phyloP scores from a whole-genome alignment of 1,139 yeast species.

The Nakaseomyces kungkrabaensis region DNA sequence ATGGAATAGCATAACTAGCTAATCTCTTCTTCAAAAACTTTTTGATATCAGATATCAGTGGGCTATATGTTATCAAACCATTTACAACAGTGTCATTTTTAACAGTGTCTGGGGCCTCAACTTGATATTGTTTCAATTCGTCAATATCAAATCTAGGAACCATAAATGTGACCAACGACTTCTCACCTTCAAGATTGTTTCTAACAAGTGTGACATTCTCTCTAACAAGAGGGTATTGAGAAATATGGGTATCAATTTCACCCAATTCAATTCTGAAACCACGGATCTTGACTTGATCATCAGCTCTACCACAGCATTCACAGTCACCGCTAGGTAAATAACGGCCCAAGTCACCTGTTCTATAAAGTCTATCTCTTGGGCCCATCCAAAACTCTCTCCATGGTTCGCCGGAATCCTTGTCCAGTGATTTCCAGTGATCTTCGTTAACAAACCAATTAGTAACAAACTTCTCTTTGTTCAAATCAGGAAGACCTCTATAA shows the following conservation, averaged over 20 bases:
- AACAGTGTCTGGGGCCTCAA: slow-evolving; percentile 32
- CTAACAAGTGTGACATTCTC: slow-evolving; percentile 91
- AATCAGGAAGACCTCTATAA: slow-evolving; percentile 80
- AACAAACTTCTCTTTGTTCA: slow-evolving; percentile 79
- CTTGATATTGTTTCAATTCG: slow-evolving; percentile 21
- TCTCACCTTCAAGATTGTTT: slow-evolving; percentile 87
- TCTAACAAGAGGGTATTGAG: slow-evolving; percentile 84
- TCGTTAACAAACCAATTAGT: slow-evolving; percentile 77
- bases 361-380: slow-evolving; percentile 87
- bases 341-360: slow-evolving; percentile 97
- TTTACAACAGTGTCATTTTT: slow-evolving; percentile 57
- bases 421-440: slow-evolving; percentile 49
- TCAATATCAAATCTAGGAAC: slow-evolving; percentile 67
- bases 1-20: slow-evolving; percentile 89
- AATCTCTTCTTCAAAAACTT: slow-evolving; percentile 75
- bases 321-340: slow-evolving; percentile 95
- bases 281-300: slow-evolving; percentile 95
- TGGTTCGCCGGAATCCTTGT: slow-evolving; percentile 39
- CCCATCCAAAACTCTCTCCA: slow-evolving; percentile 87
- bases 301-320: slow-evolving; percentile 98
- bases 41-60: slow-evolving; percentile 71
- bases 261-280: slow-evolving; percentile 98
- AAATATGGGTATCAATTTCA: slow-evolving; percentile 93
- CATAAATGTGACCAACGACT: slow-evolving; percentile 79
- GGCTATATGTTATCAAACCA: slow-evolving; percentile 69